Base-by-base conservation (phyloP, 805 yeast species). In the Saccharomyces paradoxus region DNA sequence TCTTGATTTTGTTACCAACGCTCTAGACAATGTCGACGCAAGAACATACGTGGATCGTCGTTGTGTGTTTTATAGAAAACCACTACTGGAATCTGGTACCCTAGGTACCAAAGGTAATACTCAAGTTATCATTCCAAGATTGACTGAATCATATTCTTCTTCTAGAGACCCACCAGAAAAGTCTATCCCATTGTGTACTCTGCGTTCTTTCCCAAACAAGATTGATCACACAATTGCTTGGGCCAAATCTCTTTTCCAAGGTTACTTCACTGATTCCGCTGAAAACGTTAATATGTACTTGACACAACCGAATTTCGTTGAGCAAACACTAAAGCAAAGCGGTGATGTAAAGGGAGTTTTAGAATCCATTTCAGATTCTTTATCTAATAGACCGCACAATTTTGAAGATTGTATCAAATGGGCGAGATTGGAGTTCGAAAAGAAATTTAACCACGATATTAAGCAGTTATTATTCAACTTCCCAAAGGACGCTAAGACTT, bases 201-300 rank as follows among this genome's bases (percentile, higher is more conserved):
- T 94, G 68, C 84, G 98, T 74, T 88, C 96, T 3, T 94, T 94
- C 85, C 99, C 99, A 55, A 88, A 90, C 73, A 92, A 92, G 74
- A 94, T 94, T 64, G 99, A 94, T 70, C 99, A 94, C 69, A 94
- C 99, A 1, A 94, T 94, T 74, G 98, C 99, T 5, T 94, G 99
- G 99, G 96, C 98, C 14, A 95, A 95, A 74, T 84, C 90, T 21
- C 77, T 89, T 67, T 94, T 94, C 79, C 94, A 87, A 77, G 96
- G 94, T 22, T 89, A 83, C 66, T 94, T 94, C 71, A 77, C 83
- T 41, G 97, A 92, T 57, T 79, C 89, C n/a, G 91, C 96, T 21
- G 96, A 89, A 71, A 89, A 89, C 64, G 98, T 91, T 53, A 94
- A 94, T 71, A 73, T 89, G 67, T 94, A 90, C 72, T 75, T 94